A percentile compares a stretch with the other conserved stretches of the same genome.
Evolutionary conservation across 192 early-diverging fungal genomes (phyloP).

Genomic region (Coemansia sp.): DNA sequence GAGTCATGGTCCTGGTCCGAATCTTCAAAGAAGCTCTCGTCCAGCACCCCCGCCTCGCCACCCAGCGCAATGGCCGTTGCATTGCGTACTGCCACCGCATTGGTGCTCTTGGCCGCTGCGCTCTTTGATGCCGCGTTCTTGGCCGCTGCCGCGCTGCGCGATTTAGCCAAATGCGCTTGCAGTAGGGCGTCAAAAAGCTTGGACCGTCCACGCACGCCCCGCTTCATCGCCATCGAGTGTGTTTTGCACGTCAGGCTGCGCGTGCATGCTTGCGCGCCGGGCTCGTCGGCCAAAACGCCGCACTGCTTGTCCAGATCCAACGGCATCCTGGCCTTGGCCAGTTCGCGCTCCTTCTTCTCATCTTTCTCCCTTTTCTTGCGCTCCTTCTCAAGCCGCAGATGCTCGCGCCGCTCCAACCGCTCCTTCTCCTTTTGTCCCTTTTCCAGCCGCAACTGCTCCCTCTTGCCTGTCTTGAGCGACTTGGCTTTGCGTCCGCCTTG

Average conservation of each 20-base stretch:
- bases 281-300: conserved; percentile 64
- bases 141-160: conserved; percentile 61
- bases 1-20: conserved; percentile 76
- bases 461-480: conserved; percentile 34
- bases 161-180: conserved; percentile 76
- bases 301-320: conserved; percentile 92
- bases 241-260: conserved; percentile 96
- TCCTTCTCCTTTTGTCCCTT: conserved; percentile 49
- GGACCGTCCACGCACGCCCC: conserved; percentile 82
- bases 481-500: conserved; percentile 16
- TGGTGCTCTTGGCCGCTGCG: conserved; percentile 50
- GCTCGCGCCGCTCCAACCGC: conserved; percentile 33
- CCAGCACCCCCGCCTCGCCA: conserved; percentile 57
- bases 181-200: conserved; percentile 81
- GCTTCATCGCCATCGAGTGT: conserved; percentile 87
- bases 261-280: conserved; percentile 67
- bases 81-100: conserved; percentile 46
- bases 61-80: conserved; percentile 56
- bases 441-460: conserved; percentile 39
- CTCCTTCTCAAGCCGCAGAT: conserved; percentile 48
- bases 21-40: conserved; percentile 56
- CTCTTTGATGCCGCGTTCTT: conserved; percentile 43
- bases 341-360: conserved; percentile 60
- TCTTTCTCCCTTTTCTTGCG: conserved; percentile 51
- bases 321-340: conserved; percentile 58